Evolutionary conservation across 768 basidiomycete genomes (phyloP), one percentile per base, ranked within the genome.

Genomic region (Calocybe indica): DNA sequence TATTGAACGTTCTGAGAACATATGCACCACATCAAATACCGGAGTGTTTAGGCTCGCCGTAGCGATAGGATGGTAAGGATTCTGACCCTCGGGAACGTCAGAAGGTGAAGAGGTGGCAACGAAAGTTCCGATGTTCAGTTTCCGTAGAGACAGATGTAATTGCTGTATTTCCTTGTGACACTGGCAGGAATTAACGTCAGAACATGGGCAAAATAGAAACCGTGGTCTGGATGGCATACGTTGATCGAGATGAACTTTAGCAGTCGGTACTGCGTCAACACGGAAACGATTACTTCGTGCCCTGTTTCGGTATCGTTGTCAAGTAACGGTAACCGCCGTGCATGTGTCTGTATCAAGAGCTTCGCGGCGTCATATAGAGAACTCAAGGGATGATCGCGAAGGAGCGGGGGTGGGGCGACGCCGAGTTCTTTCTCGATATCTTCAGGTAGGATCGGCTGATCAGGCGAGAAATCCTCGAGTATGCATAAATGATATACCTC

Each of bases 181-280:
- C 94, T 52, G 12, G 39, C 29, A 6, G 40, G 15, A 29, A 10
- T 9, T 30, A 31, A 37, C 40, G 48, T 42, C 50, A 39, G 50
- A 52, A 44, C 53, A 60, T 7, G 7, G 37, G 31, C 13, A 14
- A 50, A 38, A n/a, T 43, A 39, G 37, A 46, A 37, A 42, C 15
- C 47, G 13, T 43, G 37, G 13, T 22, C 37, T 40, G 14, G 2
- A 31, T 12, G 14, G 68, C 80, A 47, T 58, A 95, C 95, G 67
- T 98, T 99, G 60, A 95, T 94, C 32, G 96, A 83, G 51, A 99
- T 94, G 65, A 97, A 98, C 66, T 98, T 98, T 69, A 99, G 85
- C 11, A 98, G 86, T 33, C 96, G 82, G 60, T 99, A 99, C 65
- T 98, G 96, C 0, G 96, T 99, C 48, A 99, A 72, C 5, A 98